Percentiles rank a stretch among this genome's conserved stretches.
These are phyloP conservation scores for Fusarium aywerte DNA, from an alignment of 2,329 filamentous ascomycete species.

Conservation along the genomic window DNA sequence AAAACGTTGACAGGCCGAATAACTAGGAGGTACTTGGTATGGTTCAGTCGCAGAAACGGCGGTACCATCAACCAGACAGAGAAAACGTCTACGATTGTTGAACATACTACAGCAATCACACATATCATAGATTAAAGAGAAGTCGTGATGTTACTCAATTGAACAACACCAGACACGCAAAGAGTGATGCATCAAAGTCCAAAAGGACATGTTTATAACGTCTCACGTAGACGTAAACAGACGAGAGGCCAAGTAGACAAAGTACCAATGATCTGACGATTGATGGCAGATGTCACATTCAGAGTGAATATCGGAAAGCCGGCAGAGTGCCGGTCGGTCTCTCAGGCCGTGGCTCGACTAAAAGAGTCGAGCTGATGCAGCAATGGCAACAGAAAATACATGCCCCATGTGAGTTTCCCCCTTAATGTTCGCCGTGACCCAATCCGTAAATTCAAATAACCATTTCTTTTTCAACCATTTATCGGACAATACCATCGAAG, in stretches of 20 bases:
- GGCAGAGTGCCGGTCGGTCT: constrained; percentile 76
- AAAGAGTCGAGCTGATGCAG: constrained; percentile 64
- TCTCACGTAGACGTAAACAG: constrained; percentile 41
- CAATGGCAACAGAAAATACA: constrained; percentile 59
- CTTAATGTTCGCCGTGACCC: constrained; percentile 55
- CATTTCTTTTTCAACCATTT: constrained; percentile 61
- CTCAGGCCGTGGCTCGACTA: constrained; percentile 75
- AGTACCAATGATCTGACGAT: constrained; percentile 39
- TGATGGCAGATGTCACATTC: constrained; percentile 54
- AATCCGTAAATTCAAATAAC: constrained; percentile 51
- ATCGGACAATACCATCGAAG: constrained; percentile 99
- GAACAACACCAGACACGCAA: constrained; percentile 1
- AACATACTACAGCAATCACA: background rate
- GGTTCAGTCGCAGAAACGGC: background rate
- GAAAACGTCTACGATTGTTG: background rate
- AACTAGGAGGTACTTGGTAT: background rate
- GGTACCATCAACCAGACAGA: background rate
- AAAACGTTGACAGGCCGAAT: background rate
- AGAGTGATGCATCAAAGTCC: constrained; percentile 29
- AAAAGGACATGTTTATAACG: constrained; percentile 30
- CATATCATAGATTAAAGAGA: background rate
- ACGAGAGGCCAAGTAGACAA: constrained; percentile 40
- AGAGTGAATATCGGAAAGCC: constrained; percentile 62
- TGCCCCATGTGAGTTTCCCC: constrained; percentile 52
- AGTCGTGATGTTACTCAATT: background rate